Evolutionary conservation across 441 rosid genomes (phyloP).

Genomic region (Jatropha multifida): DNA sequence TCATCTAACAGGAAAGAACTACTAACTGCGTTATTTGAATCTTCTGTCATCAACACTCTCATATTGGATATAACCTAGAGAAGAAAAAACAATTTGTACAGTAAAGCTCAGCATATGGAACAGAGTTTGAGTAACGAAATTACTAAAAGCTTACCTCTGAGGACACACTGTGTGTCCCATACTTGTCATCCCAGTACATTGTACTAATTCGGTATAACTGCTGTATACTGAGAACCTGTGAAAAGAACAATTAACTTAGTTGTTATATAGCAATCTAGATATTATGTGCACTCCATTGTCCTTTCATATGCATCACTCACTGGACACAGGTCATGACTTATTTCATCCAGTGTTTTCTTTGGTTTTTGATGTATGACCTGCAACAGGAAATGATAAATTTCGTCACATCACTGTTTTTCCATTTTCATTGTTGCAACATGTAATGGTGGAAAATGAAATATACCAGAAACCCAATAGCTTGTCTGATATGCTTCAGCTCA

Average conservation of each 20-base stretch:
- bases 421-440: slow-evolving; percentile 12
- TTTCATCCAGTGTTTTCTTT: slow-evolving; percentile 91
- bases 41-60: slow-evolving; percentile 98
- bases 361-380: slow-evolving; percentile 98
- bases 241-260: slow-evolving; percentile 13
- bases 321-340: slow-evolving; percentile 94
- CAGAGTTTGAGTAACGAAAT: slow-evolving; percentile 26
- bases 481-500: slow-evolving; percentile 89
- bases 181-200: slow-evolving; percentile 99
- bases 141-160: slow-evolving; percentile 67
- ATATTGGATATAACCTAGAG: slow-evolving; percentile 84
- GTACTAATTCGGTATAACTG: slow-evolving; percentile 96
- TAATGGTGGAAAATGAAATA: slow-evolving; percentile 16
- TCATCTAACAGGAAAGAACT: slow-evolving; percentile 94
- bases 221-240: slow-evolving; percentile 92
- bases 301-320: slow-evolving; percentile 41
- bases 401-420: neutral
- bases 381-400: slow-evolving; percentile 21
- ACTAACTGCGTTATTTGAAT: slow-evolving; percentile 96
- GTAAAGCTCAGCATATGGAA: slow-evolving; percentile 11
- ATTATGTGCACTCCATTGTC: neutral
- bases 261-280: neutral
- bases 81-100: neutral
- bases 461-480: slow-evolving; percentile 97
- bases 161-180: slow-evolving; percentile 93